A percentile compares a stretch with the other conserved stretches of the same genome.
These are phyloP conservation scores for Sugiyamaella marilandica DNA, from an alignment of 805 yeast genomes.

Conservation along the genomic window DNA sequence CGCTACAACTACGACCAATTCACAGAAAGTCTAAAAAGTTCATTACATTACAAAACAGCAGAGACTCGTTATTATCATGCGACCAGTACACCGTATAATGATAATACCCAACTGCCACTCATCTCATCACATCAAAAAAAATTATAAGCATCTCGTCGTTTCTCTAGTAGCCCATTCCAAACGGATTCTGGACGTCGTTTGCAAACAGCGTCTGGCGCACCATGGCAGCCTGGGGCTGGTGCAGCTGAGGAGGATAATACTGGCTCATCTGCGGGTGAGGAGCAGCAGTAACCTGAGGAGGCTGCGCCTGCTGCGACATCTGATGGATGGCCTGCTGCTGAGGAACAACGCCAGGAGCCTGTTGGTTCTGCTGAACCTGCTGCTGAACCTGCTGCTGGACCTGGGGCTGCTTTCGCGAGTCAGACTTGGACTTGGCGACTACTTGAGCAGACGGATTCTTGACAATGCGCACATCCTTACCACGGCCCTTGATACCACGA, in stretches of 20 bases:
- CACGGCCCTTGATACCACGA: slow-evolving; percentile 89
- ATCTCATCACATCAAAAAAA: too few species aligned
- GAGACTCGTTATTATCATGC: too few species aligned
- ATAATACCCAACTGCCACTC: too few species aligned
- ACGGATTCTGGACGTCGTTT: slow-evolving; percentile 7
- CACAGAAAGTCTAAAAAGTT: too few species aligned
- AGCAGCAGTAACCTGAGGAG: slow-evolving; percentile 6
- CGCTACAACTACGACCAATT: too few species aligned
- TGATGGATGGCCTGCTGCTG: slow-evolving; percentile 1
- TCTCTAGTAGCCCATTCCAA: slow-evolving; percentile 8
- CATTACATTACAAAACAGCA: too few species aligned
- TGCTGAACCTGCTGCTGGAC: slow-evolving; percentile 1
- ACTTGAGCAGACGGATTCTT: slow-evolving; percentile 8
- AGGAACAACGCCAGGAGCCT: background rate
- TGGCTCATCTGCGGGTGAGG: slow-evolving; percentile 4
- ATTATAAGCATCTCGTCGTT: too few species aligned
- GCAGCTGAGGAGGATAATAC: slow-evolving; percentile 8
- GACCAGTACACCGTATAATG: too few species aligned
- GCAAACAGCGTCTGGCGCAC: slow-evolving; percentile 12
- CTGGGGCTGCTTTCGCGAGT: slow-evolving; percentile 2
- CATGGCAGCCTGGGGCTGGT: slow-evolving; percentile 10
- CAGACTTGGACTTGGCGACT: background rate
- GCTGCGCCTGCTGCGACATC: slow-evolving; percentile 7
- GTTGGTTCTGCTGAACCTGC: slow-evolving; percentile 8
- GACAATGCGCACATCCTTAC: slow-evolving; percentile 43